Base-by-base conservation (phyloP, 1,284 basidiomycete genomes). In the Leucoagaricus sp. region DNA sequence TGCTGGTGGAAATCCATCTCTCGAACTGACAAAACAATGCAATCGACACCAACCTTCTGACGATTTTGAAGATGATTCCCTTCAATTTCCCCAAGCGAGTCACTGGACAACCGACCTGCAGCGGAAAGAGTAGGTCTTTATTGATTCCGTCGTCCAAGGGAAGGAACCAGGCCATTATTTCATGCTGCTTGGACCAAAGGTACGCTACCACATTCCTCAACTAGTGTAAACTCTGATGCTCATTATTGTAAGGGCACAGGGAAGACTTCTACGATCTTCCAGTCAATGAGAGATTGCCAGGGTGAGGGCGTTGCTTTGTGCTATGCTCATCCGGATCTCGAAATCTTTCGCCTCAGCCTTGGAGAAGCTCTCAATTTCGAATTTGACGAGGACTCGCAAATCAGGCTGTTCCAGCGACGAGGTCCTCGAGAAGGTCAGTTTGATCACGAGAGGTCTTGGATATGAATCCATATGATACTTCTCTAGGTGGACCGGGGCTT, bases 351-450 rank as follows among this genome's bases (percentile, higher is more conserved):
- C 49, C 77, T 94, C 33, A 82, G 90, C 40, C 77, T 95, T n/a
- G 93, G 92, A 38, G 93, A 93, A 68, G 86, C 85, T 21, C 67
- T 91, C 45, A 89, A 91, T 64, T 91, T 83, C 64, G 91, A 93
- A 67, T 91, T 79, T 74, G 84, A 88, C 61, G 92, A 94, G 70
- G 91, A 92, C 68, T 85, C 86, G 48, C 89, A 93, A 67, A 86
- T 84, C 1, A 82, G 83, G 12, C 67, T 91, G 26, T 95, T 94
- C 71, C 89, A 92, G 61, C 75, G 93, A 46, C 78, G 87, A 34
- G 93, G 96, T 73, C 92, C 93, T n/a, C 75, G 89, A 61, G 91
- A 94, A 76, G 92, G 84, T 80, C 54, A 28, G 55, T 49, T 2
- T 21, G 33, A 17, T 40, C 29, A n/a, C 10, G 4, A 21, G 17